These are phyloP conservation scores for Alternaria burnsii DNA, from an alignment of 2,329 filamentous ascomycete species.

Conservation along the genomic window DNA sequence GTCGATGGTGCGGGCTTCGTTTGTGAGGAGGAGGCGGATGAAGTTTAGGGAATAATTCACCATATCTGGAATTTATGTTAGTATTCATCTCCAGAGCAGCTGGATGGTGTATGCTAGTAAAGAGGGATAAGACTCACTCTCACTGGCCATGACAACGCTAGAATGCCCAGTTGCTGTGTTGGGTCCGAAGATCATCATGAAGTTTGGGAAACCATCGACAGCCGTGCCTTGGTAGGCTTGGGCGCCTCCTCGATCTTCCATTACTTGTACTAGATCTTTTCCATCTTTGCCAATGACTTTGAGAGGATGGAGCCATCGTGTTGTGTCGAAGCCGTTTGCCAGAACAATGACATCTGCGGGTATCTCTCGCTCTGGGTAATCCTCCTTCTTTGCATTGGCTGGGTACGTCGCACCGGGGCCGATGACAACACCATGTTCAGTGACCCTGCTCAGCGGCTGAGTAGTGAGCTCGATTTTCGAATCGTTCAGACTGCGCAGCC, in stretches of 20 bases:
- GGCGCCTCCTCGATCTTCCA: constrained; percentile 66
- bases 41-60: constrained; percentile 68
- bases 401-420: constrained; percentile 61
- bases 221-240: constrained; percentile 68
- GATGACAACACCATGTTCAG: constrained; percentile 59
- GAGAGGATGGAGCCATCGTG: constrained; percentile 63
- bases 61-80: constrained; percentile 50
- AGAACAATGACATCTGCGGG: constrained; percentile 69
- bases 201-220: constrained; percentile 67
- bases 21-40: constrained; percentile 75
- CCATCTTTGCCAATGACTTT: constrained; percentile 62
- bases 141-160: constrained; percentile 66
- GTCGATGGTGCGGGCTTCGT: constrained; percentile 91
- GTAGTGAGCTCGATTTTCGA: constrained; percentile 64
- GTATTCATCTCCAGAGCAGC: too few relatives aligned
- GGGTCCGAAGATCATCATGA: constrained; percentile 70
- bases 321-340: constrained; percentile 69
- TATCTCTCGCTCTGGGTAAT: constrained; percentile 52
- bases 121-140: constrained; percentile 50
- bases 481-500: constrained; percentile 62
- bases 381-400: constrained; percentile 43
- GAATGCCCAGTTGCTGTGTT: constrained; percentile 71
- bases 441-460: constrained; percentile 59
- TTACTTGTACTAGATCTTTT: constrained; percentile 62
- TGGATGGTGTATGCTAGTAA: background rate